Base-by-base conservation (phyloP, 2,329 filamentous ascomycete species). In the Trichophaea hybrida region DNA sequence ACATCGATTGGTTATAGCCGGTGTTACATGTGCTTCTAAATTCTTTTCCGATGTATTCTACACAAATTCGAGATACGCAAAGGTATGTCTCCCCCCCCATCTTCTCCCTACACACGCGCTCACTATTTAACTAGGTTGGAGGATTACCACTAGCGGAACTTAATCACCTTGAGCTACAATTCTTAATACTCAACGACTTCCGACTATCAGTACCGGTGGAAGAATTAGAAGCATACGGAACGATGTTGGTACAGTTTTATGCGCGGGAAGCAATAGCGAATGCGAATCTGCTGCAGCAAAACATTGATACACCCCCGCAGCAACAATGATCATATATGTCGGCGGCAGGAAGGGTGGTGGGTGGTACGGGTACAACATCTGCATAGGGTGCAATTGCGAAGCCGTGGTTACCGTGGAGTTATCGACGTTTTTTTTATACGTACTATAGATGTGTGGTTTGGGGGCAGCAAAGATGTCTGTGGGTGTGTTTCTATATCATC, bases 41-140 rank as follows among this genome's bases (percentile, higher is more conserved):
- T 98, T 97, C 78, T 98, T 98, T 74, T 97, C 91, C 4, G 82
- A 98, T 74, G 91, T 97, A 44, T 98, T 98, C 69, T 98, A 97
- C 72, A 98, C 93, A 7, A 98, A 98, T 73, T 97, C 93, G 58
- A 82, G 93, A 82, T 98, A 98, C 72, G 93, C 93, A 61, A 98
- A 97, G 86, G 93, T 95, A 78, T 64, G 77, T 74, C 13, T 37
- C 50, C 59, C 37, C 34, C 33, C 40, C 13, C 43, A 32, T 48
- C 33, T 24, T 35, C 49, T 46, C 63, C 69, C 64, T 69, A 34
- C 32, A 48, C 13, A 37, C 32, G 33, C 53, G 24, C 58, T 58
- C 54, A 48, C 51, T 35, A 24, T 24, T 46, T 55, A 37, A 40
- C 6, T 64, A 98, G 91, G 93, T 98, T 69, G 93, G 93, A 63